Base-by-base conservation (phyloP, 495 filamentous ascomycete genomes). In the Podospora bellae-mahoneyi region DNA sequence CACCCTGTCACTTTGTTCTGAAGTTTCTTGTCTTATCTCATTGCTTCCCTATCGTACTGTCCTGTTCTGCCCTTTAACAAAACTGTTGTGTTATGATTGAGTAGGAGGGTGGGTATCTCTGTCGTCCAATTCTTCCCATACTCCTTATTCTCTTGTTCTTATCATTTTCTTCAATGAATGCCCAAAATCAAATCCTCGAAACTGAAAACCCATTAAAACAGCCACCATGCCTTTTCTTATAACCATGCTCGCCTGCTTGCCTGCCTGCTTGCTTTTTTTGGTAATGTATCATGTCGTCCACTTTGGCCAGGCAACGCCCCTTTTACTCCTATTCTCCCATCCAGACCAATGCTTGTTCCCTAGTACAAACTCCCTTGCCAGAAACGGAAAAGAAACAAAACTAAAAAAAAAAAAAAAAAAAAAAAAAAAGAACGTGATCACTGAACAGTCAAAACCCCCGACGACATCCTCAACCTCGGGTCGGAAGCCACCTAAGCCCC, bases 401-500 rank as follows among this genome's bases (percentile, higher is more conserved):
- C 10, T 4, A 0, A 63, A 63, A 32, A 5, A 16, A 63, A 44
- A 63, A 63, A 20, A 0, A 20, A 63, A 44, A 19, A 39, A 63
- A 2, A 63, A 63, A 32, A 5, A 16, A 63, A 63, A 44, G 10
- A 39, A 63, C n/a, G 20, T 58, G 54, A 10, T 48, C 39, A 48
- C 15, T 48, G 39, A 48, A 6, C 39, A 13, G 13, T 48, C 39
- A 19, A 19, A 54, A 23, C 55, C 19, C 34, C 62, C 32, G n/a
- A 63, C 34, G 19, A 10, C 30, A 48, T 10, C 39, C 15, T 5
- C 55, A 18, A 58, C 16, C 9, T 48, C 0, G 39, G 39, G 39
- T 48, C 39, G 13, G 39, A 13, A 58, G 56, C 56, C 56, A 20
- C 58, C 26, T 34, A 69, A 48, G 60, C 71, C 39, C 78, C 88